Percentiles rank a stretch among this genome's conserved stretches.
These are phyloP conservation scores for Chalciporus piperatus DNA, from an alignment of 768 basidiomycete species.

Conservation along the genomic window DNA sequence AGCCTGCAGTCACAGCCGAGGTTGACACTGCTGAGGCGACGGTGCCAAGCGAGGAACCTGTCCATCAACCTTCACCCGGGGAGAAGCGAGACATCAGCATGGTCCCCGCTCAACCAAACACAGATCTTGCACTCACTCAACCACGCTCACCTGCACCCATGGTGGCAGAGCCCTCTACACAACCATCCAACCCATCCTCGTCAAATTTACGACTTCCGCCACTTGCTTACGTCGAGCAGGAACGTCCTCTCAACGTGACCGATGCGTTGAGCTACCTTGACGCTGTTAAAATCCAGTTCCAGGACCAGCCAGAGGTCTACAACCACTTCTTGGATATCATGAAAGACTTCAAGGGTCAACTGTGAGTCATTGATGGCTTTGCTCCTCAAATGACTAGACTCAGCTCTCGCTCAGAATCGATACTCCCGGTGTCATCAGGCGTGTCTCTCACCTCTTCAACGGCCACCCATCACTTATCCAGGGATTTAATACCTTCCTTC, in stretches of 20 bases:
- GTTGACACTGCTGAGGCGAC: slow-evolving; percentile 8
- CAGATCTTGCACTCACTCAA: slow-evolving; percentile 6
- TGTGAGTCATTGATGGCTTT: slow-evolving; percentile 33
- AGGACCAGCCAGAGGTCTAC: slow-evolving; percentile 59
- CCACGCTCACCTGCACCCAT: slow-evolving; percentile 13
- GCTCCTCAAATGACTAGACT: background rate
- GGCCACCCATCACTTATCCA: slow-evolving; percentile 90
- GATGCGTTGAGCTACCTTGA: slow-evolving; percentile 64
- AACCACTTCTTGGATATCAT: slow-evolving; percentile 66
- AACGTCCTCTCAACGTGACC: slow-evolving; percentile 55
- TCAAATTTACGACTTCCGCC: slow-evolving; percentile 17
- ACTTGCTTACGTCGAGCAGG: slow-evolving; percentile 26
- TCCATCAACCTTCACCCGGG: background rate
- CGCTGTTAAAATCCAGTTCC: slow-evolving; percentile 60
- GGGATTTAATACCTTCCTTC: slow-evolving; percentile 98
- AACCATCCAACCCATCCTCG: background rate
- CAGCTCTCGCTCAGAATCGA: slow-evolving; percentile 65
- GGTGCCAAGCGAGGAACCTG: slow-evolving; percentile 11
- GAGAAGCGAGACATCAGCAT: slow-evolving; percentile 26
- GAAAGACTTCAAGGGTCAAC: slow-evolving; percentile 73
- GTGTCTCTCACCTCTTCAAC: slow-evolving; percentile 89
- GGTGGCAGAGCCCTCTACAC: slow-evolving; percentile 9
- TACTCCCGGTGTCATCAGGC: slow-evolving; percentile 95
- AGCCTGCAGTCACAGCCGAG: background rate
- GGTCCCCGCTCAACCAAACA: slow-evolving; percentile 12